These are phyloP conservation scores for Paraphoma chrysanthemicola DNA, from an alignment of 2,329 filamentous ascomycete species.

Conservation along the genomic window DNA sequence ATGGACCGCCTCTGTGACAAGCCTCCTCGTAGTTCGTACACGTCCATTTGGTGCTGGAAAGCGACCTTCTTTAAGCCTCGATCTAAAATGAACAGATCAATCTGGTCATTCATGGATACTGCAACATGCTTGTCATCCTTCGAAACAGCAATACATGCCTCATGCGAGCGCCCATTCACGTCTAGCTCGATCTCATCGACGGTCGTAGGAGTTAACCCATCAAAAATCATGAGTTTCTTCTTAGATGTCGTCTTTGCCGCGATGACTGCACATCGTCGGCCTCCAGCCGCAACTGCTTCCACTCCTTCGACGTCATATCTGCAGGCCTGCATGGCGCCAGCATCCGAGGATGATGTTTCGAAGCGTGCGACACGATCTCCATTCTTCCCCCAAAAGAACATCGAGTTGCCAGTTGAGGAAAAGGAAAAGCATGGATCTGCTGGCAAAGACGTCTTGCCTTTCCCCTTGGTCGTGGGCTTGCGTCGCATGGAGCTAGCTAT, in stretches of 20 bases:
- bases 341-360: slow-evolving; percentile 34
- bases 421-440: slow-evolving; percentile 41
- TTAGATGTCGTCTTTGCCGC: slow-evolving; percentile 24
- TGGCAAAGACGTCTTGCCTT: slow-evolving; percentile 27
- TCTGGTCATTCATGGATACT: slow-evolving; percentile 26
- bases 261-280: slow-evolving; percentile 42
- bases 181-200: slow-evolving; percentile 25
- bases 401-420: slow-evolving; percentile 32
- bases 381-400: slow-evolving; percentile 28
- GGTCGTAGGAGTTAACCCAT: slow-evolving; percentile 26
- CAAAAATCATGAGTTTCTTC: slow-evolving; percentile 34
- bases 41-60: slow-evolving; percentile 35
- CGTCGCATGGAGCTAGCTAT: slow-evolving; percentile 32
- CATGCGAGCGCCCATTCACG: slow-evolving; percentile 10
- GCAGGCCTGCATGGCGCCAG: slow-evolving; percentile 34
- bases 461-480: slow-evolving; percentile 22
- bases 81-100: slow-evolving; percentile 28
- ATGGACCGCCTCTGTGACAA: slow-evolving; percentile 26
- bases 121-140: slow-evolving; percentile 30
- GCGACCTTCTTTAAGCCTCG: slow-evolving; percentile 23
- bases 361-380: slow-evolving; percentile 33
- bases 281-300: slow-evolving; percentile 41
- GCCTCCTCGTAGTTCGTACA: slow-evolving; percentile 31
- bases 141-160: slow-evolving; percentile 28
- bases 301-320: slow-evolving; percentile 42